Evolutionary conservation across 257 asterid species (phyloP), one percentile per base, ranked within the genome.

Genomic region (Eucommia ulmoides): DNA sequence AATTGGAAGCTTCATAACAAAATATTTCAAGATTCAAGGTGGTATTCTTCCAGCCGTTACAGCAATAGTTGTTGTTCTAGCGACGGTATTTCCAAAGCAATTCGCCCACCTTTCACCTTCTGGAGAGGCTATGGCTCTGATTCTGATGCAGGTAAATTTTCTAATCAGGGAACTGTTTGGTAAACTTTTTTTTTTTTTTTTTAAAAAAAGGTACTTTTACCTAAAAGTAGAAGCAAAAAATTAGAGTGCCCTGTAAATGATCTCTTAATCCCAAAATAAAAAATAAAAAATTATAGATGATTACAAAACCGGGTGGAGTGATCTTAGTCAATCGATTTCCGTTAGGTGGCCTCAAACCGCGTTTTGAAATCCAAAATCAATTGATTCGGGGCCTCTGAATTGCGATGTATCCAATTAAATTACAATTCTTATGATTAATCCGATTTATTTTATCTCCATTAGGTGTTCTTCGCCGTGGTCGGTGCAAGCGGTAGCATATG

Each of bases 61-160:
- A 2, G 95, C 93, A 20, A 79, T 84, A 2, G 81, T 77, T 46
- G 93, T 88, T 53, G 19, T 77, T 66, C 65, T 88, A 45, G 97
- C 97, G 46, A 84, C 97, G 2, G 41, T 55, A 4, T 74, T 88
- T 53, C 95, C 97, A 2, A 68, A 59, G 41, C 85, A 75, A 68
- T 84, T 88, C 64, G 73, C 82, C 14, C 68, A 79, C 62, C 88
- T 88, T 23, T 92, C 97, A 9, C 94, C 97, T 24, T 75, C 97
- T 35, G 93, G 97, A 19, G 97, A 88, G 65, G 93, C 94, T 55
- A 79, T 88, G 91, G 95, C 95, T 4, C 19, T 88, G 65, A 79
- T 88, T 23, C 58, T 88, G 61, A 79, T 88, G 97, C 97, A 88
- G 95, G 97, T 84, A 42, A 41, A 25, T 53, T 45, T 25, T 20